Evolutionary conservation across 1,284 basidiomycete species (phyloP).

Genomic region (Macrocystidia cucumis): DNA sequence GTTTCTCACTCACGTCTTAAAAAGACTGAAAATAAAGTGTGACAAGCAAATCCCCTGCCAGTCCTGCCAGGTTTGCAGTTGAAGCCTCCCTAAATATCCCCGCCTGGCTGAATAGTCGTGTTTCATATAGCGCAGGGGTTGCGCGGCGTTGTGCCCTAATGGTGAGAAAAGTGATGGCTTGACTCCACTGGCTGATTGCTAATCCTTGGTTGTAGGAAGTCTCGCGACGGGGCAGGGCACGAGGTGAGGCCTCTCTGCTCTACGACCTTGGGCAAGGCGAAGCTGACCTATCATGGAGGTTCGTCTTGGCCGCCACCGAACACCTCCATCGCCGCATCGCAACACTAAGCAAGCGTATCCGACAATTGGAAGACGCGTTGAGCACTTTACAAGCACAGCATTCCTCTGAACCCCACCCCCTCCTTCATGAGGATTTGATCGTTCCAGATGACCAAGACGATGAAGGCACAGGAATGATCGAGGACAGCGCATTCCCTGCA

Average conservation of each 20-base stretch:
- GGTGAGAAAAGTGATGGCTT: conserved; percentile 26
- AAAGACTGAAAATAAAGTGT: conserved; percentile 66
- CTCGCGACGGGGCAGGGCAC: conserved; percentile 60
- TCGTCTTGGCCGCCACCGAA: conserved; percentile 67
- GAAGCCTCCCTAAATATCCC: conserved; percentile 6
- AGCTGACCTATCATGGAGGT: conserved; percentile 32
- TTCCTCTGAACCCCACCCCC: conserved; percentile 51
- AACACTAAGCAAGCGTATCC: conserved; percentile 52
- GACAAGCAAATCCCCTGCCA: conserved; percentile 72
- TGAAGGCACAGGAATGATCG: conserved; percentile 10
- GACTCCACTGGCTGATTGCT: conserved; percentile 2
- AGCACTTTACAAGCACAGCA: conserved; percentile 39
- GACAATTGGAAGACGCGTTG: conserved; percentile 61
- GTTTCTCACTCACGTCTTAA: conserved; percentile 8
- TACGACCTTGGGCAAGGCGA: conserved; percentile 5
- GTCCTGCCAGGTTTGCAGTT: conserved; percentile 47
- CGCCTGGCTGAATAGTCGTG: conserved; percentile 1
- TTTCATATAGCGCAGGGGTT: conserved; percentile 36
- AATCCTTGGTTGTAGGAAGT: conserved; percentile 30
- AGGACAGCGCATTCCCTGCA: conserved; percentile 9
- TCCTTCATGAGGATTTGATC: conserved; percentile 52
- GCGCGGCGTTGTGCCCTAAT: conserved; percentile 65
- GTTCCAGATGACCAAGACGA: conserved; percentile 29
- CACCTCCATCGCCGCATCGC: conserved; percentile 62
- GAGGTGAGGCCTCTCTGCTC: no score